Base-by-base conservation (phyloP, 176 grass and related monocot genomes). In the Eragrostis curvula region DNA sequence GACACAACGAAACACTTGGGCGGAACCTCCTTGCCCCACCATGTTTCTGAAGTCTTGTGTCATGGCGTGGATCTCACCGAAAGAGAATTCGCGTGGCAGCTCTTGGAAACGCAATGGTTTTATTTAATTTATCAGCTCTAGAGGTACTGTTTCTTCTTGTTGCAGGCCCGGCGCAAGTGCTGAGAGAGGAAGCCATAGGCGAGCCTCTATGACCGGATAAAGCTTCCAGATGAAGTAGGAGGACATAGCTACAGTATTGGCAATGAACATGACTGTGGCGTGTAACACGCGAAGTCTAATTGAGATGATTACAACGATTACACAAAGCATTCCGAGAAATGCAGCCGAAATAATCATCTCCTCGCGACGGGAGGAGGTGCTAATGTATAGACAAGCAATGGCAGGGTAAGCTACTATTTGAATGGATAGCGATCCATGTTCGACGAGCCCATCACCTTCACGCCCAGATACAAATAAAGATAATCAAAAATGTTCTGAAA, bases 21-120 rank as follows among this genome's bases (percentile, higher is more conserved):
- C 90, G 7, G 87, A 92, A 7, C 74, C 84, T 61, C 87, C 91
- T 45, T 77, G 63, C 2, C 87, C 87, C 12, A 93, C 74, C 21
- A 80, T 25, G 58, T 12, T 36, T 20, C 45, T 5, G 41, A 92
- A 92, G 70, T 73, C 66, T 11, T 65, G 27, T 0, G 84, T 89
- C 45, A 79, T 79, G 27, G 11, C 45, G 6, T 21, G 3, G 60
- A 79, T 24, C 61, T 66, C 61, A 4, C 11, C 6, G 0, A n/a
- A 9, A 0, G 76, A 66, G 76, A 39, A 79, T 9, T 51, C 6
- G 23, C 41, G 74, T 1, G 74, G 74, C 40, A 77, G 41, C 23
- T 60, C 57, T 12, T 77, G 18, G 74, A 77, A 63, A 9, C 57
- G 57, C n/a, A 77, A 63, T 24, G 8, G 23, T 1, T 5, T 10